These are phyloP conservation scores for Inga oerstediana DNA, from an alignment of 306 rosid genomes.

Conservation along the genomic window DNA sequence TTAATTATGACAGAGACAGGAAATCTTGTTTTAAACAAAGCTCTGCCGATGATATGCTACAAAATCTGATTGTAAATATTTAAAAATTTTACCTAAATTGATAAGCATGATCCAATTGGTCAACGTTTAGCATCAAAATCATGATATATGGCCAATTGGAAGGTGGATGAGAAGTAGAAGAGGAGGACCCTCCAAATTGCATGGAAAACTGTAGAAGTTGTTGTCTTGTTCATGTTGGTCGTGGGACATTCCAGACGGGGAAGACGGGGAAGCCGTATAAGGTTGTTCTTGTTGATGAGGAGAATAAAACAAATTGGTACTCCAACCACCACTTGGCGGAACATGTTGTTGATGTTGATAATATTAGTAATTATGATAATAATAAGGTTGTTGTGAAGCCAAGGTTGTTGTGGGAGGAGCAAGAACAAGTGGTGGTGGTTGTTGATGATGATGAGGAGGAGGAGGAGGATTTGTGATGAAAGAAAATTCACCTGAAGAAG, in stretches of 20 bases:
- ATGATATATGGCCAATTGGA: constrained; percentile 38
- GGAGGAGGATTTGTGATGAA: constrained; percentile 34
- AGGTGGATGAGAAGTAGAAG: constrained; percentile 41
- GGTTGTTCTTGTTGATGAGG: neutral
- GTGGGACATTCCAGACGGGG: constrained; percentile 30
- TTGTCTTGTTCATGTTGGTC: constrained; percentile 44
- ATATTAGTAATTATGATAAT: constrained; percentile 29
- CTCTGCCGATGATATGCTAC: neutral
- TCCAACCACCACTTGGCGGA: neutral
- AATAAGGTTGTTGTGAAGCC: constrained; percentile 36
- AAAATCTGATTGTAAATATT: neutral
- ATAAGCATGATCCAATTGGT: neutral
- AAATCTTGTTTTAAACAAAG: too few species aligned
- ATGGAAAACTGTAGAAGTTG: constrained; percentile 34
- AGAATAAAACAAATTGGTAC: constrained; percentile 15
- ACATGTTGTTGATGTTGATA: constrained; percentile 36
- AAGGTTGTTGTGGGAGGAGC: neutral
- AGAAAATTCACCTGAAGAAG: constrained; percentile 28
- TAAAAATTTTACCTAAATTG: neutral
- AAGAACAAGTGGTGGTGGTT: neutral
- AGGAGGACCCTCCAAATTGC: constrained; percentile 54
- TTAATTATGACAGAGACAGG: neutral
- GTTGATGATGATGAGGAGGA: neutral
- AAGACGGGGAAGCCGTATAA: constrained; percentile 16
- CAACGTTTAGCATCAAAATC: constrained; percentile 35